A percentile compares a stretch with the other conserved stretches of the same genome.
phyloP scores from a whole-genome alignment of 2,329 filamentous ascomycete species.

The Gyromitra esculenta region DNA sequence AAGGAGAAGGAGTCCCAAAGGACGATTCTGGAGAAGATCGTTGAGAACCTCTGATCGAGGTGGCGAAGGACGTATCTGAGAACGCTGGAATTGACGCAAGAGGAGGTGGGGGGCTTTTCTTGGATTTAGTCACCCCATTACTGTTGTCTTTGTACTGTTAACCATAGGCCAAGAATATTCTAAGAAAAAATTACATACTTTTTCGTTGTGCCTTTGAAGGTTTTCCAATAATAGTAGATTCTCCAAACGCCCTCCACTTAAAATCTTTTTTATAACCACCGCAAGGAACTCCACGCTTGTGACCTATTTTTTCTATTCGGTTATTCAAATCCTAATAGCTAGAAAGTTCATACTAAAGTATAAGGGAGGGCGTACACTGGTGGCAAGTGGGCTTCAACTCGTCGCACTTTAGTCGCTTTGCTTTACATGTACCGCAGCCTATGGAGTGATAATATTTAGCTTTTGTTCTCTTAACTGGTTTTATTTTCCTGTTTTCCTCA shows the following conservation, averaged over 20 bases:
- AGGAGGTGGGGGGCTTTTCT: constrained; percentile 47
- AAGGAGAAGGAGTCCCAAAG: constrained; percentile 36
- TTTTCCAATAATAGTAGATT: constrained; percentile 67
- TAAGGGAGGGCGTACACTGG: constrained; percentile 65
- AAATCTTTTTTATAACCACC: constrained; percentile 80
- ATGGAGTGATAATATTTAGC: constrained; percentile 50
- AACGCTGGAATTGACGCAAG: constrained; percentile 33
- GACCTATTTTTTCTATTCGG: constrained; percentile 56
- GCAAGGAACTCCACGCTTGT: constrained; percentile 71
- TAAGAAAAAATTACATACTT: constrained; percentile 50
- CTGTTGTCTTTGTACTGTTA: constrained; percentile 38
- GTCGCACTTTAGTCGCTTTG: constrained; percentile 77
- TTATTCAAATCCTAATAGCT: constrained; percentile 7
- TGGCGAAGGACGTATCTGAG: constrained; percentile 20
- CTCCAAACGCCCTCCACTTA: constrained; percentile 77
- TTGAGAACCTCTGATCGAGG: constrained; percentile 1
- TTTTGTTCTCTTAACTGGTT: not conserved
- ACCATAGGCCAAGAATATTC: constrained; percentile 8
- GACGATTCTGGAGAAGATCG: constrained; percentile 21
- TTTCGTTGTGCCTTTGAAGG: constrained; percentile 57
- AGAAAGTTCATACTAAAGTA: not conserved
- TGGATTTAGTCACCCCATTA: constrained; percentile 47
- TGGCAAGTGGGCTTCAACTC: constrained; percentile 75
- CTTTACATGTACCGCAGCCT: constrained; percentile 79
- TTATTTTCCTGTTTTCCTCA: constrained; percentile 1